phyloP scores from a whole-genome alignment of 805 yeast genomes.

The Pichia nanzhaoensis region DNA sequence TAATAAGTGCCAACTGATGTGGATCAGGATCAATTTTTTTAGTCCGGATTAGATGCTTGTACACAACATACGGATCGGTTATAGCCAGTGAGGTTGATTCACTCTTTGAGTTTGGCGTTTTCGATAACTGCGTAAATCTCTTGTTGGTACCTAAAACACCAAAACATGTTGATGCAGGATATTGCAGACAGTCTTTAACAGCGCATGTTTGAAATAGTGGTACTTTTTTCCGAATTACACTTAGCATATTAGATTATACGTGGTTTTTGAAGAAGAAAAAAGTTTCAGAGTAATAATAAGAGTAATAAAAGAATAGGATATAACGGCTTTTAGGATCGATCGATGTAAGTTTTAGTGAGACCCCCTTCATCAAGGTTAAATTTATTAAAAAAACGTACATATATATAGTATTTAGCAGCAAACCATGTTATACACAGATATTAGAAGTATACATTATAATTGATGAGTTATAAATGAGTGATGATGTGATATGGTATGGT shows the following conservation, averaged over 20 bases:
- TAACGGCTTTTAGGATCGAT: not conserved
- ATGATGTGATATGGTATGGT: no score
- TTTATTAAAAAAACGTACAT: no score
- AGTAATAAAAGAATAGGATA: not conserved
- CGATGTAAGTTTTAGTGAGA: not conserved
- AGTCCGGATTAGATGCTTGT: slow-evolving; percentile 43
- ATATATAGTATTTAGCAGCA: no score
- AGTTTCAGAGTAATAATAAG: not conserved
- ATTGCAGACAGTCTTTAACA: no score
- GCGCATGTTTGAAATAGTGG: no score
- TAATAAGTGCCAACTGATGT: slow-evolving; percentile 52
- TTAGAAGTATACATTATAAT: no score
- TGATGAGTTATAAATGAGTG: no score
- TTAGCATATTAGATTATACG: no score
- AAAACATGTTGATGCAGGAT: not conserved
- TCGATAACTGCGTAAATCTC: not conserved
- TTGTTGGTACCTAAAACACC: slow-evolving; percentile 9
- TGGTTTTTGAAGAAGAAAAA: not conserved
- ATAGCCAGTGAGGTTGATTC: slow-evolving; percentile 6
- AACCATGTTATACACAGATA: no score
- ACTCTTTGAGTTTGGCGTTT: not conserved
- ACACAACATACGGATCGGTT: slow-evolving; percentile 59
- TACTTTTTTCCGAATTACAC: no score
- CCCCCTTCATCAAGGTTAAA: not conserved
- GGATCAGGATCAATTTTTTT: slow-evolving; percentile 51